Percentiles rank a stretch among this genome's conserved stretches.
Evolutionary conservation across 169 alveolate genomes (phyloP).

Genomic region (Eimeria acervulina): DNA sequence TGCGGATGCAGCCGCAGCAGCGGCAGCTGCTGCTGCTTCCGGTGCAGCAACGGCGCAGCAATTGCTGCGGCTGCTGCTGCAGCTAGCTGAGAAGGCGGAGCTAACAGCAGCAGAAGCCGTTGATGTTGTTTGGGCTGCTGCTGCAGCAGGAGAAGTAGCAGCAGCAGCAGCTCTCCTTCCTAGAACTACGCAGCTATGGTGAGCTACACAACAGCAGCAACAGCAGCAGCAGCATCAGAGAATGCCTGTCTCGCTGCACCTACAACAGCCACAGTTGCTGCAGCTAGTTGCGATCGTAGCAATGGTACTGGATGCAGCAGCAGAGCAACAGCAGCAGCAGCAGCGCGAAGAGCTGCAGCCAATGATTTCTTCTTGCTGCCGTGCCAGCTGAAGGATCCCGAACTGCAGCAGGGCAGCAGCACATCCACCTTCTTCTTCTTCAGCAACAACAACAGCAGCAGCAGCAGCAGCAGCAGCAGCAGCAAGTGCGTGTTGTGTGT

Average conservation of each 20-base stretch:
- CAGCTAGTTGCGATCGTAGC: too few species aligned
- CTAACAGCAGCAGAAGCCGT: not conserved
- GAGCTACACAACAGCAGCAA: not conserved
- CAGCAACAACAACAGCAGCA: slow-evolving; percentile 18
- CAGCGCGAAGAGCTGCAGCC: too few species aligned
- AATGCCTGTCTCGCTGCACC: not conserved
- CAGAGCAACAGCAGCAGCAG: slow-evolving; percentile 54
- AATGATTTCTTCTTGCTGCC: too few species aligned
- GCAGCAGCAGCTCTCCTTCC: not conserved
- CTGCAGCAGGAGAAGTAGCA: not conserved
- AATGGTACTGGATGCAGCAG: too few species aligned
- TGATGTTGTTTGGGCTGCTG: not conserved
- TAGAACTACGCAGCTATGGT: not conserved
- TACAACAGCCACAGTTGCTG: slow-evolving; percentile 22
- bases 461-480: slow-evolving; percentile 60
- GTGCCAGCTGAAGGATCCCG: too few species aligned
- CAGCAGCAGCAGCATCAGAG: not conserved
- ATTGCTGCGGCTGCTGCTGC: slow-evolving; percentile 35
- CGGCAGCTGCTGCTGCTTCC: slow-evolving; percentile 11
- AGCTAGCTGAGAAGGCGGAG: not conserved
- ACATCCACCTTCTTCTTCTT: too few species aligned
- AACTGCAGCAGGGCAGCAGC: too few species aligned
- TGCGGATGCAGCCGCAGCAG: too few species aligned
- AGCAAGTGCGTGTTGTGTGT: not conserved
- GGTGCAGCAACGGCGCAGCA: slow-evolving; percentile 7